Conservation (phyloP, 2,329 filamentous ascomycete genomes). For the Hirsutella rhossiliensis region DNA sequence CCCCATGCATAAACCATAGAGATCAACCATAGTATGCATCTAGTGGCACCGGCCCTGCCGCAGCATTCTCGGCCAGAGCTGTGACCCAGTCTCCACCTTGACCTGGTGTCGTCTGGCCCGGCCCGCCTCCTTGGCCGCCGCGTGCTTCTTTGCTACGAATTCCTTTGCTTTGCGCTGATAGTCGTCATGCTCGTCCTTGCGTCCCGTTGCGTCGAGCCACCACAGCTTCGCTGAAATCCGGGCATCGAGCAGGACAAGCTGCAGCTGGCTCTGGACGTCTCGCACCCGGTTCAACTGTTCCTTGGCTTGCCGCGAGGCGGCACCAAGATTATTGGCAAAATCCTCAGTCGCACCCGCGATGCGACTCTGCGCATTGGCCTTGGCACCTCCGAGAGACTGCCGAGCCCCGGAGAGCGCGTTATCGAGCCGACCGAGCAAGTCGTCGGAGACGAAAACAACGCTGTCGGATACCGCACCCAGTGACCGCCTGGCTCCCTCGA, state of each 20-base stretch:
- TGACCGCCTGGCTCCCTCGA: constrained; percentile 21
- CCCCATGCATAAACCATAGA: too few species aligned
- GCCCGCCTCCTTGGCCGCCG: constrained; percentile 17
- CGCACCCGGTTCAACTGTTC: constrained; percentile 10
- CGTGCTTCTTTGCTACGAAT: constrained; percentile 25
- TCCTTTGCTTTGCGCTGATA: constrained; percentile 35
- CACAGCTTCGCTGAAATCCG: constrained; percentile 44
- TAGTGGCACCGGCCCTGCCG: constrained; percentile 9
- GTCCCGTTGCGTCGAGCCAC: constrained; percentile 43
- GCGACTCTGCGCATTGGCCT: constrained; percentile 7
- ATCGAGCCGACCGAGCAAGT: constrained; percentile 11
- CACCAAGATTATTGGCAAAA: constrained; percentile 8
- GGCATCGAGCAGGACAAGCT: constrained; percentile 35
- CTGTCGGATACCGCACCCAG: constrained; percentile 18
- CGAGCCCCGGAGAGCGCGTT: constrained; percentile 10
- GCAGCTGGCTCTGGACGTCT: constrained; percentile 25
- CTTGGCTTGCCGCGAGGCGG: constrained; percentile 7
- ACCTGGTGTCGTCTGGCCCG: constrained; percentile 11
- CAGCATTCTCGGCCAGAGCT: constrained; percentile 12
- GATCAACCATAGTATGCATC: not conserved
- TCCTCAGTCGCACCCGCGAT: constrained; percentile 7
- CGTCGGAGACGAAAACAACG: constrained; percentile 15
- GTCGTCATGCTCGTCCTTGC: constrained; percentile 29
- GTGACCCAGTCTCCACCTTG: constrained; percentile 11
- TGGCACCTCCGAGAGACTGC: constrained; percentile 10